These are phyloP conservation scores for Brassica balearica DNA, from an alignment of 441 rosid genomes.

Conservation along the genomic window DNA sequence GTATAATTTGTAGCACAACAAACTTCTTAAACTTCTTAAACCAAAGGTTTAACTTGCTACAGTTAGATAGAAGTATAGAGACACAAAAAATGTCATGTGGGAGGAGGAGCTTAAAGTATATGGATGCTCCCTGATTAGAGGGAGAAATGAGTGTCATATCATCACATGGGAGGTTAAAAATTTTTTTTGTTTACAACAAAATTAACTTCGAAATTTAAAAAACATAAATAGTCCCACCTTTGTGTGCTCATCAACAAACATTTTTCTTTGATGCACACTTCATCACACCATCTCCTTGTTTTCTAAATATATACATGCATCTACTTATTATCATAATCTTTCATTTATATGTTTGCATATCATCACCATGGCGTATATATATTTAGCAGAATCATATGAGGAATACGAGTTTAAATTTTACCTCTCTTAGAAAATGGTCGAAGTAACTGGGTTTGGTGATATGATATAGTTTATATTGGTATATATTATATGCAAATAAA, in stretches of 20 bases:
- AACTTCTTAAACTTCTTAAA: slow-evolving; percentile 5
- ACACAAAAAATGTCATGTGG: slow-evolving; percentile 34
- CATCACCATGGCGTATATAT: not conserved
- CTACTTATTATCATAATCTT: slow-evolving; percentile 1
- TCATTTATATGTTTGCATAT: slow-evolving; percentile 14
- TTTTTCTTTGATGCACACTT: slow-evolving; percentile 59
- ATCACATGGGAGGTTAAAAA: slow-evolving; percentile 79
- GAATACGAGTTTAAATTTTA: not conserved
- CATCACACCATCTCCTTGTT: slow-evolving; percentile 47
- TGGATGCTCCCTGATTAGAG: slow-evolving; percentile 41
- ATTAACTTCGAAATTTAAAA: slow-evolving; percentile 11
- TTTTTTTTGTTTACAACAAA: slow-evolving; percentile 29
- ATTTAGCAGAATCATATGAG: slow-evolving; percentile 4
- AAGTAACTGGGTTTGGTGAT: slow-evolving; percentile 11
- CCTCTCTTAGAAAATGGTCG: not conserved
- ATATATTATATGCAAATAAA: not conserved
- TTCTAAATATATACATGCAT: slow-evolving; percentile 25
- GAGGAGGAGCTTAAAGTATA: slow-evolving; percentile 31
- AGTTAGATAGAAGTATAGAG: slow-evolving; percentile 20
- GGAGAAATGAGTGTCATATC: slow-evolving; percentile 47
- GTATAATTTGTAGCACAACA: not conserved
- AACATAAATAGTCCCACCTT: slow-evolving; percentile 65
- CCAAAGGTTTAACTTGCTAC: not conserved
- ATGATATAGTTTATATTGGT: not conserved
- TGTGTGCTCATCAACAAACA: slow-evolving; percentile 61